Conservation (phyloP, 192 early-diverging fungal genomes). For the Coemansia sp. region DNA sequence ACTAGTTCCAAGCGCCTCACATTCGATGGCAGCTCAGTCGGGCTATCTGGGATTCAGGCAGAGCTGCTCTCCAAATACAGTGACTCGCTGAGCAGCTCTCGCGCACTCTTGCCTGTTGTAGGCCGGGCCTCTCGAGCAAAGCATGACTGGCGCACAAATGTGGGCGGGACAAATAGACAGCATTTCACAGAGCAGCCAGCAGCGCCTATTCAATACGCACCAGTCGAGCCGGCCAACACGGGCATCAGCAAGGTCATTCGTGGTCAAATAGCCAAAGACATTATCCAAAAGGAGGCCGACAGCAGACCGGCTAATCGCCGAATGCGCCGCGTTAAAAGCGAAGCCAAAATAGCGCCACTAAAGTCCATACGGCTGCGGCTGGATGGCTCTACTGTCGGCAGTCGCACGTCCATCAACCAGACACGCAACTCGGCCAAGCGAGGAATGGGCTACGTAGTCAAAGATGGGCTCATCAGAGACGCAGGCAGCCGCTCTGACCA, state of each 20-base stretch:
- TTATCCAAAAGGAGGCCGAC: slow-evolving; percentile 31
- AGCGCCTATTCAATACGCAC: slow-evolving; percentile 34
- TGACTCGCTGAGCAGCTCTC: slow-evolving; percentile 38
- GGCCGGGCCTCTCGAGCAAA: slow-evolving; percentile 7
- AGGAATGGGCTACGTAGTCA: slow-evolving; percentile 16
- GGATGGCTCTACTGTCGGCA: slow-evolving; percentile 30
- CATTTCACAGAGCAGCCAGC: slow-evolving; percentile 7
- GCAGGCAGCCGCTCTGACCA: not conserved
- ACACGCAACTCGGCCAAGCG: not conserved
- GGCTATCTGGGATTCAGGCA: slow-evolving; percentile 19
- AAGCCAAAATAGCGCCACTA: slow-evolving; percentile 42
- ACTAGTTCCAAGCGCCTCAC: not conserved
- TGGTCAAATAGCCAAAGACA: slow-evolving; percentile 27
- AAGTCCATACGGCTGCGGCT: slow-evolving; percentile 45
- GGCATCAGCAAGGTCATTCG: slow-evolving; percentile 39
- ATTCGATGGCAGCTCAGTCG: not conserved
- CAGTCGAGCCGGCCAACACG: slow-evolving; percentile 18
- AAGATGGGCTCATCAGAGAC: slow-evolving; percentile 10
- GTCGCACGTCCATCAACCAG: slow-evolving; percentile 1
- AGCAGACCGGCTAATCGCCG: slow-evolving; percentile 29
- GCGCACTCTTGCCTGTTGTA: slow-evolving; percentile 13
- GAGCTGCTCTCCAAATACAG: slow-evolving; percentile 39
- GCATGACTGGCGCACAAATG: slow-evolving; percentile 17
- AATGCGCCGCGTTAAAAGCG: slow-evolving; percentile 42
- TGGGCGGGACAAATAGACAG: slow-evolving; percentile 1